Base-by-base conservation (phyloP, 768 basidiomycete species). In the Sarcodon sp. region DNA sequence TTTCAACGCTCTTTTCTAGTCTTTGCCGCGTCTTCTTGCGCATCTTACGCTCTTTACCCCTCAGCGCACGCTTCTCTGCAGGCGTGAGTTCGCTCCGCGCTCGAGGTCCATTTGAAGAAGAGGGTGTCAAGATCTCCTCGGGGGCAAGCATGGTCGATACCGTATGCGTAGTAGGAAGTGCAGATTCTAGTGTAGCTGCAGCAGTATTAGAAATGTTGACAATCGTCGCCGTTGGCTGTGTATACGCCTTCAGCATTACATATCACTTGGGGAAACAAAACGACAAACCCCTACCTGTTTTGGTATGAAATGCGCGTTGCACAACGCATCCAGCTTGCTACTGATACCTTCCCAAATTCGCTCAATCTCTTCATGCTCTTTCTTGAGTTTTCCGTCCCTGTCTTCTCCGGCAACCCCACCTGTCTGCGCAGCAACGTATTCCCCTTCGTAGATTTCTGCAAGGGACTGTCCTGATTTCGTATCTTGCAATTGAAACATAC, bases 391-490 rank as follows among this genome's bases (percentile, higher is more conserved):
- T 15, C 84, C 90, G 54, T 98, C 93, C 6, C 90, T 72, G 55
- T 93, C 87, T 54, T 91, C 86, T 1, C 66, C 67, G 11, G 66
- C 60, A 3, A 68, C 62, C 5, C 70, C 76, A 11, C 76, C 79
- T 0, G 70, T 66, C 53, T 80, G 77, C 34, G 76, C 75, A 6
- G 82, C 79, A 35, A 81, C 71, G 62, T 85, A 99, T 50, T 93
- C 93, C 43, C 87, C 82, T 60, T 96, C 96, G 64, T 98, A 98
- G 36, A 99, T 87, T 66, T 98, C 87, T 11, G 92, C 93, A 43
- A 99, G 75, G 0, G 88, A 92, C 60, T 89, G 84, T 4, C 77
- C 70, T 7, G 88, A 92, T 60, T 93, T 87, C 3, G 78, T 81
- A 57, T 94, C 92, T 61, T 90, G 80, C 7, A 97, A 68, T 59